These are phyloP conservation scores for Cystofilobasidium bisporidii DNA, from an alignment of 768 basidiomycete species.

Conservation along the genomic window DNA sequence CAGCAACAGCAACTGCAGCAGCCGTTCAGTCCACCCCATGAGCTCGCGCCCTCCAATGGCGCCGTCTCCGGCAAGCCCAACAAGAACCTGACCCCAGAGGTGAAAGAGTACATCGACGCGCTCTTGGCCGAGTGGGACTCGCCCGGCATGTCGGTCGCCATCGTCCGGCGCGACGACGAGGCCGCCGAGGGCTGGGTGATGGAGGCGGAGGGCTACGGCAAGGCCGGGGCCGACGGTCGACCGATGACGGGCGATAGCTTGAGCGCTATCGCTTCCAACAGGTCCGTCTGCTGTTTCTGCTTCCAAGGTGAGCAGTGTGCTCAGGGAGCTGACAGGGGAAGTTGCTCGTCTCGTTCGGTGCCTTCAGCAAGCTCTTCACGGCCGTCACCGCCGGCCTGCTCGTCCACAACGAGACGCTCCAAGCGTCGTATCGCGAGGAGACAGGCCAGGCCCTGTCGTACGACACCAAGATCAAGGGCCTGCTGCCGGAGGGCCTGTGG, in stretches of 20 bases:
- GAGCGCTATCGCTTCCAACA: slow-evolving; percentile 6
- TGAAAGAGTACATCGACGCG: not conserved
- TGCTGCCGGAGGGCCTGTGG: slow-evolving; percentile 11
- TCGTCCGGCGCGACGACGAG: slow-evolving; percentile 5
- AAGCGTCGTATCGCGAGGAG: not conserved
- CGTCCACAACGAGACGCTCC: slow-evolving; percentile 1
- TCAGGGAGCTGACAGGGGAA: too few species aligned
- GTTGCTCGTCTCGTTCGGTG: not conserved
- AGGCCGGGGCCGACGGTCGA: slow-evolving; percentile 1
- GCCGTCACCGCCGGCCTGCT: slow-evolving; percentile 4
- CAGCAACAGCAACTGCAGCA: too few species aligned
- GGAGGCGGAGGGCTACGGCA: slow-evolving; percentile 9
- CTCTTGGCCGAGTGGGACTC: slow-evolving; percentile 14
- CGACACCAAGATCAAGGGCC: slow-evolving; percentile 3
- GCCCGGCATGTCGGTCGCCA: slow-evolving; percentile 13
- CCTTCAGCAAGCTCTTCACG: slow-evolving; percentile 13
- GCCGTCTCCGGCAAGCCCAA: too few species aligned
- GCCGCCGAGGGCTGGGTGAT: slow-evolving; percentile 5
- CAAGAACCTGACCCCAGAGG: slow-evolving; percentile 1
- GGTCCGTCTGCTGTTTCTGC: too few species aligned
- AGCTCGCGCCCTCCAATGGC: too few species aligned
- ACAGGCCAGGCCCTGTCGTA: not conserved
- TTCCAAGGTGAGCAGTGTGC: too few species aligned
- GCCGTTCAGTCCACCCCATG: too few species aligned
- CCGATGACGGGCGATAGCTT: slow-evolving; percentile 3